Conservation (phyloP, 768 basidiomycete genomes). For the Fistulinella prunicolor region DNA sequence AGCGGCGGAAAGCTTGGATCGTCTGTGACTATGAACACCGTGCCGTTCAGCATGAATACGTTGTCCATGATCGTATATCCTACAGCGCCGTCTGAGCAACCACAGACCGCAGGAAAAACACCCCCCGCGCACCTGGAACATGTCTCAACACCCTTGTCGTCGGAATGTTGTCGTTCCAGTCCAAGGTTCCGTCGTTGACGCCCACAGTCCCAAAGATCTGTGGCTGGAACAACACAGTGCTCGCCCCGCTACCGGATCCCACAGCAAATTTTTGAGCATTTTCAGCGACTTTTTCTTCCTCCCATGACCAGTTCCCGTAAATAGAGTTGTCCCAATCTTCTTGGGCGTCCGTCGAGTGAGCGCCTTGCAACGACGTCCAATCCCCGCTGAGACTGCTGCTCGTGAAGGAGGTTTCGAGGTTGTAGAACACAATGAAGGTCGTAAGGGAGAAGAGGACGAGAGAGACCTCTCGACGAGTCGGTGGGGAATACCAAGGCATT, state of each 20-base stretch:
- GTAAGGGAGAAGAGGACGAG: conserved; percentile 65
- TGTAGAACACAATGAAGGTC: conserved; percentile 69
- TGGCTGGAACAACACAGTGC: conserved; percentile 20
- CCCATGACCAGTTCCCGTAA: conserved; percentile 70
- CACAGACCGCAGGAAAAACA: background rate
- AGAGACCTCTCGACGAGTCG: conserved; percentile 69
- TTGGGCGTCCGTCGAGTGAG: conserved; percentile 30
- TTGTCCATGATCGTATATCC: conserved; percentile 86
- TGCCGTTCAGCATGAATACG: conserved; percentile 68
- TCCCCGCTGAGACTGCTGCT: conserved; percentile 50
- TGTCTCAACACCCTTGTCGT: conserved; percentile 57
- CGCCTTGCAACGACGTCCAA: conserved; percentile 15
- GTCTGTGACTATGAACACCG: conserved; percentile 74
- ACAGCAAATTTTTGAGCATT: conserved; percentile 41
- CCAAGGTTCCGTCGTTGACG: conserved; percentile 52
- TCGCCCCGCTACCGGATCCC: too few species aligned
- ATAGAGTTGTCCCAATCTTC: conserved; percentile 57
- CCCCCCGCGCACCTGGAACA: conserved; percentile 52
- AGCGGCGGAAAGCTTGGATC: conserved; percentile 58
- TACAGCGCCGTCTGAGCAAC: conserved; percentile 29
- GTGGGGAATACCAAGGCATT: conserved; percentile 67
- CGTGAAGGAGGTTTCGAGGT: conserved; percentile 63
- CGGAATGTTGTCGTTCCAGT: conserved; percentile 59
- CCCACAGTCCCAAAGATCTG: conserved; percentile 23
- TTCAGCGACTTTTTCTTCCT: conserved; percentile 55